Evolutionary conservation across 2,329 filamentous ascomycete genomes (phyloP).

Genomic region (Drechmeria coniospora): DNA sequence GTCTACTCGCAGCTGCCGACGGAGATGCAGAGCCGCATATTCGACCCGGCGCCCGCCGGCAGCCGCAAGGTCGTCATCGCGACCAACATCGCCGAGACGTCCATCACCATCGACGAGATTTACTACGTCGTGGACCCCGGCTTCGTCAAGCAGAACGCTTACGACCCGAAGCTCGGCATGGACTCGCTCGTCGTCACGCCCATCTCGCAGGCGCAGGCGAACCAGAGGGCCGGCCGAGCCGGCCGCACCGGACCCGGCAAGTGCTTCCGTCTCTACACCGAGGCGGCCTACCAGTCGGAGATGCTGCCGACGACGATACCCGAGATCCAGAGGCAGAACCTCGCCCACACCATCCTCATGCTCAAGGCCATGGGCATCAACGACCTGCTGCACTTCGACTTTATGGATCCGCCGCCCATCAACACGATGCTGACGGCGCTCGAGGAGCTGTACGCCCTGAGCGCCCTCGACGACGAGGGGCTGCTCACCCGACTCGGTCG

Average conservation of each 20-base stretch:
- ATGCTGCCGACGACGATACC: constrained; percentile 95
- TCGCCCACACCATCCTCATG: constrained; percentile 89
- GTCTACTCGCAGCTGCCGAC: constrained; percentile 91
- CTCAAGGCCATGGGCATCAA: constrained; percentile 99
- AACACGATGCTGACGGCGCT: constrained; percentile 96
- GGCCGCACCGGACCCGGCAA: constrained; percentile 92
- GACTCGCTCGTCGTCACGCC: constrained; percentile 90
- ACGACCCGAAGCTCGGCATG: constrained; percentile 95
- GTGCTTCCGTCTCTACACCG: constrained; percentile 89
- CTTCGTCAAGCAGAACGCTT: constrained; percentile 95
- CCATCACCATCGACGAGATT: constrained; percentile 93
- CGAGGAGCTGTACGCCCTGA: constrained; percentile 86
- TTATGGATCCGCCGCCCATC: constrained; percentile 95
- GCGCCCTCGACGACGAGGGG: constrained; percentile 87
- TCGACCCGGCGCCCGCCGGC: constrained; percentile 79
- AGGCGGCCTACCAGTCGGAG: constrained; percentile 87
- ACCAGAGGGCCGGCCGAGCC: constrained; percentile 82
- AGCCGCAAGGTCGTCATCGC: constrained; percentile 90
- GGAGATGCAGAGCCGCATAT: constrained; percentile 88
- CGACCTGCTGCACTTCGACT: constrained; percentile 91
- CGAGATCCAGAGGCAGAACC: constrained; percentile 88
- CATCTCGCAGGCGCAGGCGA: constrained; percentile 91
- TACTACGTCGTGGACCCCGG: constrained; percentile 96
- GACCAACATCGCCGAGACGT: constrained; percentile 96
- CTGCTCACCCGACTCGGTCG: constrained; percentile 79